These are phyloP conservation scores for Mariannaea sp. DNA, from an alignment of 2,329 filamentous ascomycete species.

Conservation along the genomic window DNA sequence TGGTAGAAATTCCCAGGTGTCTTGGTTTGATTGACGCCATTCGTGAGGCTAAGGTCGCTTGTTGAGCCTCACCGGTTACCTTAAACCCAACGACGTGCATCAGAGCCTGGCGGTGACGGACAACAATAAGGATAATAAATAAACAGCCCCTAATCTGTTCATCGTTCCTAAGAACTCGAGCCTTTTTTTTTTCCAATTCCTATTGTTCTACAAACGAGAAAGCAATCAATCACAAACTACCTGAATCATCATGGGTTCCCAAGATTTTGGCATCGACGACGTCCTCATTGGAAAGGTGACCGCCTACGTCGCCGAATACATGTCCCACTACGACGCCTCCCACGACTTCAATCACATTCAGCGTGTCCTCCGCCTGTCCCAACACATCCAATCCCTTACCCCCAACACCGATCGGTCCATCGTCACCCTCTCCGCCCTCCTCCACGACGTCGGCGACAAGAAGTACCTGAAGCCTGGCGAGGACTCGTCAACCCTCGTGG, in stretches of 20 bases:
- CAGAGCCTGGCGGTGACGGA: background rate
- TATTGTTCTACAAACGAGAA: background rate
- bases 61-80: too few species aligned
- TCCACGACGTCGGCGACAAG: slow-evolving; percentile 89
- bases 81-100: too few species aligned
- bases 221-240: background rate
- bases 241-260: slow-evolving; percentile 30
- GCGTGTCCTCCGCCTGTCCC: slow-evolving; percentile 76
- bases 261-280: slow-evolving; percentile 40
- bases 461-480: slow-evolving; percentile 72
- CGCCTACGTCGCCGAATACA: slow-evolving; percentile 70
- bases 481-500: slow-evolving; percentile 60
- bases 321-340: slow-evolving; percentile 79
- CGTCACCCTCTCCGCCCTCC: slow-evolving; percentile 71
- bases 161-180: background rate
- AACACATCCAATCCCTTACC: slow-evolving; percentile 63
- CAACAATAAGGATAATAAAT: background rate
- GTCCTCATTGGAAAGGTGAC: slow-evolving; percentile 61
- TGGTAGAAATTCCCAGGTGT: background rate
- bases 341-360: slow-evolving; percentile 87
- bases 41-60: background rate
- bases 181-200: background rate
- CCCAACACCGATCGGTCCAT: slow-evolving; percentile 47
- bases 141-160: too few species aligned
- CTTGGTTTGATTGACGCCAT: background rate